These are phyloP conservation scores for Vaccinium vitisidaea DNA, from an alignment of 148 eudicot species.

Conservation along the genomic window DNA sequence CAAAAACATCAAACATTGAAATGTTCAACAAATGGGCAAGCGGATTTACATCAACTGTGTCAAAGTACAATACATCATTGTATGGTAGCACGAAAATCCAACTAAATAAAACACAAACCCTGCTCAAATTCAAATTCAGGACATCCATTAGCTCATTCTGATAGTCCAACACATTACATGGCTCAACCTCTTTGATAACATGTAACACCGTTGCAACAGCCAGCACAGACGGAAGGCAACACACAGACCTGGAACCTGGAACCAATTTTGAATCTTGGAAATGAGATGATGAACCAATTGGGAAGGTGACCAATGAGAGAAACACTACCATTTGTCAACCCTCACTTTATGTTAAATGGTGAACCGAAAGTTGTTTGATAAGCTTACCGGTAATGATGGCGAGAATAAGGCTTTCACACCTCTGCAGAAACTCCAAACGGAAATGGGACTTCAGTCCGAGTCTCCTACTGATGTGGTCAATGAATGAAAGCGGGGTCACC, in stretches of 20 bases:
- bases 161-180: conserved; percentile 33
- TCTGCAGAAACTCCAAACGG: conserved; percentile 46
- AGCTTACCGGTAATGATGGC: conserved; percentile 59
- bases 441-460: conserved; percentile 45
- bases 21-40: neutral
- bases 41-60: neutral
- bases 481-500: conserved; percentile 71
- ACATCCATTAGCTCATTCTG: conserved; percentile 40
- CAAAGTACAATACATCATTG: neutral
- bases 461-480: conserved; percentile 52
- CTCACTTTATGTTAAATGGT: neutral
- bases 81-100: neutral
- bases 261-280: neutral
- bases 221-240: conserved; percentile 63
- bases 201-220: conserved; percentile 63
- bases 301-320: neutral
- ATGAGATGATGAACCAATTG: conserved; percentile 7
- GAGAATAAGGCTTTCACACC: conserved; percentile 50
- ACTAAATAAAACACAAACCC: conserved; percentile 38
- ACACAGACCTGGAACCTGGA: conserved; percentile 59
- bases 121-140: conserved; percentile 38
- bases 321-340: neutral
- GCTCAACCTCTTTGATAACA: conserved; percentile 55
- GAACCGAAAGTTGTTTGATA: conserved; percentile 12
- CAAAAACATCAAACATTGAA: conserved; percentile 4